phyloP scores from a whole-genome alignment of 768 basidiomycete genomes.

The Lactarius sanguifluus region DNA sequence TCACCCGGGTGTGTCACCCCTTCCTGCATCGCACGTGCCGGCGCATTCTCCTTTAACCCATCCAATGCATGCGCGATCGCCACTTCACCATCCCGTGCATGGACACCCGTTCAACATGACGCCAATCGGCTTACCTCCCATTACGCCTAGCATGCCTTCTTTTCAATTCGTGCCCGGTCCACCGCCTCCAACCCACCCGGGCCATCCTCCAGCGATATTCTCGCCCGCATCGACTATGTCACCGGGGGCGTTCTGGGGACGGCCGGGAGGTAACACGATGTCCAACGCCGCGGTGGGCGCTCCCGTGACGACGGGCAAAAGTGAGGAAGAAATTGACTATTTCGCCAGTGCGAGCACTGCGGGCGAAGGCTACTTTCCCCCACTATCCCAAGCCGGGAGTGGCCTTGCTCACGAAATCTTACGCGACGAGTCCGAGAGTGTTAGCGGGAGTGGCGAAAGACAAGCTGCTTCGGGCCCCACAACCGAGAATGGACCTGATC shows the following conservation, averaged over 20 bases:
- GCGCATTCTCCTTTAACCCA: slow-evolving; percentile 39
- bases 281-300: slow-evolving; percentile 65
- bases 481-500: slow-evolving; percentile 5
- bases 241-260: slow-evolving; percentile 74
- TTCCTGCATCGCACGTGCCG: slow-evolving; percentile 28
- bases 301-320: slow-evolving; percentile 39
- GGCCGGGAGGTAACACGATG: slow-evolving; percentile 47
- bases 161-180: slow-evolving; percentile 77
- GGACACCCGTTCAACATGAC: slow-evolving; percentile 40
- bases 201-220: slow-evolving; percentile 45
- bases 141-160: slow-evolving; percentile 97
- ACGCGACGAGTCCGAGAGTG: slow-evolving; percentile 15
- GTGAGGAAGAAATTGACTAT: slow-evolving; percentile 38
- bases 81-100: slow-evolving; percentile 42
- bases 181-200: slow-evolving; percentile 37
- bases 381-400: slow-evolving; percentile 35
- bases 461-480: slow-evolving; percentile 1
- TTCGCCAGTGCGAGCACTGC: slow-evolving; percentile 33
- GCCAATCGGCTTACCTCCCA: slow-evolving; percentile 82
- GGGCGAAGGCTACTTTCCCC: slow-evolving; percentile 45
- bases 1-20: slow-evolving; percentile 2
- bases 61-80: slow-evolving; percentile 34
- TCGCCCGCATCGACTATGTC: slow-evolving; percentile 73
- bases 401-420: slow-evolving; percentile 36
- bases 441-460: slow-evolving; percentile 15